Evolutionary conservation across 768 basidiomycete genomes (phyloP).

Genomic region (Dioszegia hungarica): DNA sequence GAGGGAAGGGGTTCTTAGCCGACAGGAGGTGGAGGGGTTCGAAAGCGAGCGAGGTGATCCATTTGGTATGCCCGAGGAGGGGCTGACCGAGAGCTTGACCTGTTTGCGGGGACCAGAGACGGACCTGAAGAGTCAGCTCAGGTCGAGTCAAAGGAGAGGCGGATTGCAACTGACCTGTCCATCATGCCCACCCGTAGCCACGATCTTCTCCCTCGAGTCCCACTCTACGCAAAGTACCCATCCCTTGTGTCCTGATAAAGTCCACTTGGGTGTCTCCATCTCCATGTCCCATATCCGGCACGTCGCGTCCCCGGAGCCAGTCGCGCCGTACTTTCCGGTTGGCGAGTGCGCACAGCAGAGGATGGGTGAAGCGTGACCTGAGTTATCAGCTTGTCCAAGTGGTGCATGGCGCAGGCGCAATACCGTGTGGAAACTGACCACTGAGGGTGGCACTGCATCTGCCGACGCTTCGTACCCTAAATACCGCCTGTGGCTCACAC

Average conservation of each 20-base stretch:
- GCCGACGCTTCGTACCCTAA: conserved; percentile 86
- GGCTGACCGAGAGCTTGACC: conserved; percentile 85
- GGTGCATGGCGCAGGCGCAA: too few species aligned
- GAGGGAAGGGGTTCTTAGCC: conserved; percentile 58
- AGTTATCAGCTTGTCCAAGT: background rate
- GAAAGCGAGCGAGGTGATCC: conserved; percentile 92
- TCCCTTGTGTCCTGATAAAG: conserved; percentile 79
- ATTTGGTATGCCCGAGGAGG: conserved; percentile 88
- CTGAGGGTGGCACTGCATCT: conserved; percentile 88
- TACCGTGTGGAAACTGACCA: too few species aligned
- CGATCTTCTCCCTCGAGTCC: conserved; percentile 83
- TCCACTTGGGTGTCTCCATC: conserved; percentile 85
- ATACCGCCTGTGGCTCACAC: conserved; percentile 93
- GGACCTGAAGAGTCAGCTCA: conserved; percentile 53
- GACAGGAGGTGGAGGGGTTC: conserved; percentile 84
- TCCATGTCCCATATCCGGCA: conserved; percentile 90
- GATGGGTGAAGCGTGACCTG: conserved; percentile 88
- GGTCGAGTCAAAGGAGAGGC: too few species aligned
- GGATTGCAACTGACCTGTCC: conserved; percentile 76
- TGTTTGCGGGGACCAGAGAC: conserved; percentile 89
- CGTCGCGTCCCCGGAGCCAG: conserved; percentile 90
- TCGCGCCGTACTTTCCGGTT: conserved; percentile 82
- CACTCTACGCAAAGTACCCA: conserved; percentile 98
- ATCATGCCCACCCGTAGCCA: conserved; percentile 93
- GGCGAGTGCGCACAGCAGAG: conserved; percentile 94